phyloP scores from a whole-genome alignment of 345 rosid species.

The Eucalyptus tenuipes region DNA sequence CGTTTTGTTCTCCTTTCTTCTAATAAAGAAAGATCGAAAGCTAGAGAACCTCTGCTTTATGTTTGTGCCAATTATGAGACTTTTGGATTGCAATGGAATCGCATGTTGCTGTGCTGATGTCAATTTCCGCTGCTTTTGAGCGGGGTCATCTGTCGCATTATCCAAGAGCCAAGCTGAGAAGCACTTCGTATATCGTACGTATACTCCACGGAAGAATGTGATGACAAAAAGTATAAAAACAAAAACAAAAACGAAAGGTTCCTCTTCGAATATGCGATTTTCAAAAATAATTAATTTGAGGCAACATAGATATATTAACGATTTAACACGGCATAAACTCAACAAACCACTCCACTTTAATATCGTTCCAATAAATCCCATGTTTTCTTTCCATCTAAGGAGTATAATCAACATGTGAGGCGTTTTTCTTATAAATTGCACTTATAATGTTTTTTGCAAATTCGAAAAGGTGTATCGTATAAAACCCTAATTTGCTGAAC shows the following conservation, averaged over 20 bases:
- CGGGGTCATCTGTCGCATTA: not conserved
- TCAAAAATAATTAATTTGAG: not conserved
- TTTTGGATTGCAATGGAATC: not conserved
- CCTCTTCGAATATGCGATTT: not conserved
- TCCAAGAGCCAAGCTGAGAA: not conserved
- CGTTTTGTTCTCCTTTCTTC: not conserved
- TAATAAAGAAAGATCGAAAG: not conserved
- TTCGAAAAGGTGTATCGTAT: not conserved
- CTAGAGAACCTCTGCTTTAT: not conserved
- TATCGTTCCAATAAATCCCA: not conserved
- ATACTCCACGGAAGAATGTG: not conserved
- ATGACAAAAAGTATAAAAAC: not conserved
- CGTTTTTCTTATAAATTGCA: not conserved
- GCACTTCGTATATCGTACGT: not conserved
- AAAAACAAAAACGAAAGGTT: not conserved
- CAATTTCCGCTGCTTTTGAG: not conserved
- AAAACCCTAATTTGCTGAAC: not conserved
- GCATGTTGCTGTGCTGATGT: not conserved
- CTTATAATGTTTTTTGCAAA: not conserved
- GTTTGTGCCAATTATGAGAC: not conserved
- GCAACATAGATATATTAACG: not conserved
- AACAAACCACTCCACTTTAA: no score
- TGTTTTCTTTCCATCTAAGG: not conserved
- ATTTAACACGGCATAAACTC: not conserved
- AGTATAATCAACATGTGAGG: not conserved